phyloP scores from a whole-genome alignment of 495 filamentous ascomycete genomes.

The Jackrogersella minutella region DNA sequence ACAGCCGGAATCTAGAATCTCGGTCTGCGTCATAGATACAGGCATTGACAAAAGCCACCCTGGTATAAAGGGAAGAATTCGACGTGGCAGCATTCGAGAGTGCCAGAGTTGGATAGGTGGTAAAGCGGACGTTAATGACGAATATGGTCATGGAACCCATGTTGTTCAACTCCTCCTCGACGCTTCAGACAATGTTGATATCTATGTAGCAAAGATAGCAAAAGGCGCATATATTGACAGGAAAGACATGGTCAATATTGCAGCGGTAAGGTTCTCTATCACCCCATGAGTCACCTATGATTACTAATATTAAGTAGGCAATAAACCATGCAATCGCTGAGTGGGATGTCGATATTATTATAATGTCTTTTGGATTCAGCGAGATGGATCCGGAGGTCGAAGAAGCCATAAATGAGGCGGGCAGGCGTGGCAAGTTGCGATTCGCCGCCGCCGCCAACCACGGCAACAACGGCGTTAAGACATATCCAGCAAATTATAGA shows the following conservation, averaged over 20 bases:
- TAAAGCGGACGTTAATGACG: not conserved
- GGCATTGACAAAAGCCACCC: conserved; percentile 1
- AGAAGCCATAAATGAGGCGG: not conserved
- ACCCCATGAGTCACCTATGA: not conserved
- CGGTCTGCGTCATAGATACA: conserved; percentile 2
- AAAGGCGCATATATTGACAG: not conserved
- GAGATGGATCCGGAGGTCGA: not conserved
- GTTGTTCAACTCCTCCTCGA: not conserved
- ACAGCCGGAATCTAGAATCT: not conserved
- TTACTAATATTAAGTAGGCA: not conserved
- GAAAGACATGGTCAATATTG: not conserved
- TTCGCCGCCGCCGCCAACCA: conserved; percentile 4
- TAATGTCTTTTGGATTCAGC: not conserved
- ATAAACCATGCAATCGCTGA: not conserved
- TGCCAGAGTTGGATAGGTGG: not conserved
- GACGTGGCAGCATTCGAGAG: not conserved
- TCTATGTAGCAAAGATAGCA: not conserved
- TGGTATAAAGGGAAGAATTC: not conserved
- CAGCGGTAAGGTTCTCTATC: not conserved
- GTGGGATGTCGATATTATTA: conserved; percentile 1
- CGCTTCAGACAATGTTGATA: not conserved
- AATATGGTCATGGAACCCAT: not conserved
- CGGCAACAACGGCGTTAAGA: not conserved
- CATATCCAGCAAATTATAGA: not conserved
- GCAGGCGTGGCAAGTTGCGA: not conserved